Percentiles rank a stretch among this genome's conserved stretches.
Conservation (phyloP, 768 basidiomycete genomes). For the Serendipita sp. region DNA sequence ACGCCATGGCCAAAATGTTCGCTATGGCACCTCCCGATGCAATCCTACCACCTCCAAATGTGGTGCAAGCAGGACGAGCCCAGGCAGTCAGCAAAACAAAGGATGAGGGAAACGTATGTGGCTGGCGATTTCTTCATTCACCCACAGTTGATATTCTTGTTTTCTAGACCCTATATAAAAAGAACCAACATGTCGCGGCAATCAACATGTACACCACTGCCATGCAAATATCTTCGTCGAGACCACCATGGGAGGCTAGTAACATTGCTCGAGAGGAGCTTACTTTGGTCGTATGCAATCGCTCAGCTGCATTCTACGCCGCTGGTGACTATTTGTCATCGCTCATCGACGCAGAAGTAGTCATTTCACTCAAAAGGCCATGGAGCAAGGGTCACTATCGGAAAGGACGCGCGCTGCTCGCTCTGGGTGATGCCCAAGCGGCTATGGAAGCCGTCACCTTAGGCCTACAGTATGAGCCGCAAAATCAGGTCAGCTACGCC, state of each 20-base stretch:
- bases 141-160: not conserved
- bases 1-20: conserved; percentile 59
- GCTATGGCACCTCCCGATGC: conserved; percentile 36
- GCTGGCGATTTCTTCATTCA: not conserved
- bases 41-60: conserved; percentile 47
- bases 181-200: conserved; percentile 49
- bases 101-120: conserved; percentile 85
- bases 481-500: conserved; percentile 36
- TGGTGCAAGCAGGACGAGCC: conserved; percentile 59
- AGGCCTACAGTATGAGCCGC: conserved; percentile 73
- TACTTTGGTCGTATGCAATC: conserved; percentile 77
- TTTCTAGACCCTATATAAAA: conserved; percentile 59
- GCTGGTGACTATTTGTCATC: conserved; percentile 60
- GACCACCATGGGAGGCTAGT: conserved; percentile 83
- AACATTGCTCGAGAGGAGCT: conserved; percentile 77
- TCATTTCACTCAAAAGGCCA: conserved; percentile 63
- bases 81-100: conserved; percentile 63
- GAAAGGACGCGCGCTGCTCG: conserved; percentile 76
- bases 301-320: conserved; percentile 75
- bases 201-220: conserved; percentile 68
- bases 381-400: conserved; percentile 97
- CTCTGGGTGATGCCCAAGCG: conserved; percentile 48
- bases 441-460: conserved; percentile 68
- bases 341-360: conserved; percentile 79
- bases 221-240: conserved; percentile 55